Percentiles rank a stretch among this genome's conserved stretches.
Conservation (phyloP, 2,329 filamentous ascomycete genomes). For the Hymenoscyphus linearis region DNA sequence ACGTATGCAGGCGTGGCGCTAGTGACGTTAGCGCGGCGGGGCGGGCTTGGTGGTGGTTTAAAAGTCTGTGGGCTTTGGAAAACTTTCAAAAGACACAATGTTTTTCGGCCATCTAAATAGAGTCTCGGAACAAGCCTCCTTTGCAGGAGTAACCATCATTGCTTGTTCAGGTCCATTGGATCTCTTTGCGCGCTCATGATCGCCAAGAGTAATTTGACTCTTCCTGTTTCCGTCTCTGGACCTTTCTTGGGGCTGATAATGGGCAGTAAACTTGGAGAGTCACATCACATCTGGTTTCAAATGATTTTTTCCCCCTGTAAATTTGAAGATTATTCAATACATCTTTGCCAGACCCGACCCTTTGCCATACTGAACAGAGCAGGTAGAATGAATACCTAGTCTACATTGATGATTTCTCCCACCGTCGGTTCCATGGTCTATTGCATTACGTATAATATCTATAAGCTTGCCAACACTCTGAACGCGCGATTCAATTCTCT, state of each 20-base stretch:
- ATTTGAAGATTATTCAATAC: too few species aligned
- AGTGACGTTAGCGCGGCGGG: conserved; percentile 5
- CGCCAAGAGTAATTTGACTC: conserved; percentile 77
- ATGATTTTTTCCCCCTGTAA: too few species aligned
- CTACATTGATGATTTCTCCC: too few species aligned
- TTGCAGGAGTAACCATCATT: conserved; percentile 55
- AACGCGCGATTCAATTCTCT: neutral
- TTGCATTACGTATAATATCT: neutral
- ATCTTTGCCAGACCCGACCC: neutral
- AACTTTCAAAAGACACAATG: neutral
- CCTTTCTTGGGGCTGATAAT: conserved; percentile 43
- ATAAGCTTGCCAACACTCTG: neutral
- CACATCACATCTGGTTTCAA: conserved; percentile 31
- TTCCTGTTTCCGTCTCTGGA: conserved; percentile 68
- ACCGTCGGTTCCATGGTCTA: too few species aligned
- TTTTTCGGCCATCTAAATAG: conserved; percentile 81
- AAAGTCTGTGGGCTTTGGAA: neutral
- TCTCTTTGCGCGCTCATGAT: conserved; percentile 96
- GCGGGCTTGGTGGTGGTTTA: neutral
- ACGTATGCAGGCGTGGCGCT: neutral
- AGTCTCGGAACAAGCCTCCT: conserved; percentile 88
- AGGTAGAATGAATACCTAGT: too few species aligned
- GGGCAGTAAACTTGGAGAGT: conserved; percentile 47
- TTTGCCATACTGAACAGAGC: neutral
- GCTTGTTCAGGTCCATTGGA: conserved; percentile 82